A percentile compares a stretch with the other conserved stretches of the same genome.
phyloP scores from a whole-genome alignment of 768 basidiomycete species.

The Guyanaporus albipodus region DNA sequence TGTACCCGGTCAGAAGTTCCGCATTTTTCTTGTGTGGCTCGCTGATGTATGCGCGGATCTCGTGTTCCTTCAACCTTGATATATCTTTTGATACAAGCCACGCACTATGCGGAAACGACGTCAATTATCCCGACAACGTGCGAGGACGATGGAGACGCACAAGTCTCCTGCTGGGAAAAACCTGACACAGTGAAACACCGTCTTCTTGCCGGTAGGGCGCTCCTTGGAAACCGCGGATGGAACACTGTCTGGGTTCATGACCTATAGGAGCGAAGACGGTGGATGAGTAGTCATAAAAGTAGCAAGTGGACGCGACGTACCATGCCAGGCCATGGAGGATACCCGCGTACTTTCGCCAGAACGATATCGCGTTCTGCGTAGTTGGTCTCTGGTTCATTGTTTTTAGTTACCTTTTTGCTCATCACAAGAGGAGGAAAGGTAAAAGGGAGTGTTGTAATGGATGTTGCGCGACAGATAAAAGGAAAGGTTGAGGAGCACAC shows the following conservation, averaged over 20 bases:
- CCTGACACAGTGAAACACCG: slow-evolving; percentile 64
- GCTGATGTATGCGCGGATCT: slow-evolving; percentile 80
- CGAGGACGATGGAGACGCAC: slow-evolving; percentile 49
- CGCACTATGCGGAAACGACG: slow-evolving; percentile 46
- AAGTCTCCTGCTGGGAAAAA: slow-evolving; percentile 96
- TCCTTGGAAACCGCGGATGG: slow-evolving; percentile 61
- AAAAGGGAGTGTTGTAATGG: slow-evolving; percentile 17
- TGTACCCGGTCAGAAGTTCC: slow-evolving; percentile 74
- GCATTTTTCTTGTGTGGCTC: slow-evolving; percentile 74
- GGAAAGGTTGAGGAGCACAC: slow-evolving; percentile 38
- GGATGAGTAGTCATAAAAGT: slow-evolving; percentile 6
- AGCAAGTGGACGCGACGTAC: slow-evolving; percentile 49
- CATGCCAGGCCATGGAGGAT: slow-evolving; percentile 92
- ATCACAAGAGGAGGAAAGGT: slow-evolving; percentile 26
- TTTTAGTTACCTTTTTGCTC: slow-evolving; percentile 51
- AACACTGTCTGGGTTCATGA: slow-evolving; percentile 70
- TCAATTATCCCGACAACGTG: slow-evolving; percentile 11
- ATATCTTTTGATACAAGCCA: slow-evolving; percentile 86
- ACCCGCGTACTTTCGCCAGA: slow-evolving; percentile 90
- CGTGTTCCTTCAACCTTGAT: slow-evolving; percentile 67
- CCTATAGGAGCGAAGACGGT: slow-evolving; percentile 41
- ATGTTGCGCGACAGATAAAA: slow-evolving; percentile 36
- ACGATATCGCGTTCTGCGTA: slow-evolving; percentile 82
- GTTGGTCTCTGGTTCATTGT: slow-evolving; percentile 37
- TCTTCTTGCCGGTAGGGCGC: slow-evolving; percentile 71